Percentiles rank a stretch among this genome's conserved stretches.
These are phyloP conservation scores for Oryza rufipogon DNA, from an alignment of 176 grass and related monocot species.

Conservation along the genomic window DNA sequence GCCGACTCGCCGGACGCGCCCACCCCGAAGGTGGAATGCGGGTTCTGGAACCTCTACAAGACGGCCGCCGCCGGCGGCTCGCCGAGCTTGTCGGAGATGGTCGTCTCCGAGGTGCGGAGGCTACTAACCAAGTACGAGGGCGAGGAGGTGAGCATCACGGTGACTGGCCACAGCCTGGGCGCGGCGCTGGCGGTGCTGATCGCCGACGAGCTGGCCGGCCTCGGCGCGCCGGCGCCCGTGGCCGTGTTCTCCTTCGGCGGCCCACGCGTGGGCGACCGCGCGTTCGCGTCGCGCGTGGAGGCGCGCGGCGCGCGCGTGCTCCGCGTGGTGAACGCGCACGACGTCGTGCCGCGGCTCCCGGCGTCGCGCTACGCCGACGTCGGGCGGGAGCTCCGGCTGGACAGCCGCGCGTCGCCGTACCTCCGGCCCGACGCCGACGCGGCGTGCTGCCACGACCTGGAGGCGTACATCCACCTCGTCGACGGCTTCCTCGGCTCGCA, in stretches of 20 bases:
- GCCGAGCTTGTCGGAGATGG: constrained; percentile 54
- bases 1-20: background rate
- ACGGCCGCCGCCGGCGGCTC: constrained; percentile 22
- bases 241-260: constrained; percentile 73
- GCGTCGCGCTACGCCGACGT: constrained; percentile 48
- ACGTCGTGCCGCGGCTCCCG: constrained; percentile 60
- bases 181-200: constrained; percentile 62
- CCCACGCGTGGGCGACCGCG: constrained; percentile 49
- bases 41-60: constrained; percentile 65
- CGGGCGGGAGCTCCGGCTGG: constrained; percentile 57
- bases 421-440: constrained; percentile 59
- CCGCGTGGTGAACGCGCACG: constrained; percentile 66
- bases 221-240: background rate
- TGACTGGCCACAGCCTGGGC: constrained; percentile 66
- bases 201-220: constrained; percentile 52
- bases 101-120: constrained; percentile 45
- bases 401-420: constrained; percentile 68
- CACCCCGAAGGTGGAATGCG: constrained; percentile 61
- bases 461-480: constrained; percentile 73
- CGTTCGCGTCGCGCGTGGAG: constrained; percentile 55
- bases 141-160: constrained; percentile 66
- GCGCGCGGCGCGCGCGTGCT: constrained; percentile 58
- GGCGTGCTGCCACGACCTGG: constrained; percentile 71
- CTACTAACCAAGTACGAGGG: constrained; percentile 45
- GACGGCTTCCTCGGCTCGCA: constrained; percentile 59